Percentiles rank a stretch among this genome's conserved stretches.
Evolutionary conservation across 148 eudicot species (phyloP).

Genomic region (Beta vulgaris): DNA sequence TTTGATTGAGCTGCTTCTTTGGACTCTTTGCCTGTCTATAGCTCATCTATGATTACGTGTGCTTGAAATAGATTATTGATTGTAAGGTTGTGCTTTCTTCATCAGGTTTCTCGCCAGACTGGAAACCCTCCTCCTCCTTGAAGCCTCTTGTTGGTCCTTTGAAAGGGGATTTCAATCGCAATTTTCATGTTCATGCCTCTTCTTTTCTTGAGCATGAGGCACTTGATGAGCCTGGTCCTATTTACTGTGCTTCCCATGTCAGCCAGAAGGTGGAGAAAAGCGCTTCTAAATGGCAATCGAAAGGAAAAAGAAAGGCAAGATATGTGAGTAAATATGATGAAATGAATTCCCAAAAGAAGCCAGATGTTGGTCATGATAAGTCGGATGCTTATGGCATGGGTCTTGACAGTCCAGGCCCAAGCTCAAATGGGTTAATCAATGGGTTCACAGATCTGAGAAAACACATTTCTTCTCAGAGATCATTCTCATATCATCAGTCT

Average conservation of each 20-base stretch:
- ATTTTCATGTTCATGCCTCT: slow-evolving; percentile 43
- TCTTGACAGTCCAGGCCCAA: slow-evolving; percentile 23
- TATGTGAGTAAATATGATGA: slow-evolving; percentile 37
- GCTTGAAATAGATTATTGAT: no score
- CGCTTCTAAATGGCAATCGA: slow-evolving; percentile 73
- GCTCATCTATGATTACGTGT: neutral
- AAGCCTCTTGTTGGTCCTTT: slow-evolving; percentile 12
- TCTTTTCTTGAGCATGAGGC: slow-evolving; percentile 45
- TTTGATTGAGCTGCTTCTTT: neutral
- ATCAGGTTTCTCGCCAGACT: slow-evolving; percentile 15
- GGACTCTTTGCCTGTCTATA: neutral
- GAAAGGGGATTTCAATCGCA: slow-evolving; percentile 29
- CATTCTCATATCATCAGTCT: slow-evolving; percentile 49
- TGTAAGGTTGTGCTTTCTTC: slow-evolving; percentile 4
- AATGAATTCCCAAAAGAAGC: slow-evolving; percentile 26
- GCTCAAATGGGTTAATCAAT: slow-evolving; percentile 29
- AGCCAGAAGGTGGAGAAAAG: slow-evolving; percentile 42
- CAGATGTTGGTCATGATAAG: slow-evolving; percentile 33
- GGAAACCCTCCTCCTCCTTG: slow-evolving; percentile 21
- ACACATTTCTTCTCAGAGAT: slow-evolving; percentile 29
- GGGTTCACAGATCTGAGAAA: slow-evolving; percentile 43
- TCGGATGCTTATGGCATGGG: slow-evolving; percentile 29
- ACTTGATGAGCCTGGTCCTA: slow-evolving; percentile 42
- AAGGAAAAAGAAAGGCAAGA: slow-evolving; percentile 71
- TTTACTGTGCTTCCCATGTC: slow-evolving; percentile 38